phyloP scores from a whole-genome alignment of 2,329 filamentous ascomycete species.

The Neopestalotiopsis sp. region DNA sequence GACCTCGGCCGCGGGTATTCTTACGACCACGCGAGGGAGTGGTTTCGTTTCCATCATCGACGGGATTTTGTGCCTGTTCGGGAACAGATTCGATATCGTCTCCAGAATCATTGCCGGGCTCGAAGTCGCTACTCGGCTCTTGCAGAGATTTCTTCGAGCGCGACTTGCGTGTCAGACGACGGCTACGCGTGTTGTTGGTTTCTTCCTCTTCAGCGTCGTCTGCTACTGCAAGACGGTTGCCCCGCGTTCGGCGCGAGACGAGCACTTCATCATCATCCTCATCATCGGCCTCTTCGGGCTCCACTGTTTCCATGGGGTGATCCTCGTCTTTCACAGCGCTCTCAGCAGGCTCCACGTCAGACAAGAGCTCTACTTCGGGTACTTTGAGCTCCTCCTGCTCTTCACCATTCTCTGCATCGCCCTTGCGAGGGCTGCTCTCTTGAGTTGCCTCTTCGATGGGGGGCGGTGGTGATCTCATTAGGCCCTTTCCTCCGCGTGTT shows the following conservation, averaged over 20 bases:
- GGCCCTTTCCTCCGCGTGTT: conserved; percentile 56
- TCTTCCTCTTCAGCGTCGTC: conserved; percentile 26
- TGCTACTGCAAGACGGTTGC: conserved; percentile 28
- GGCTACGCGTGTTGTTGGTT: conserved; percentile 39
- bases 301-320: conserved; percentile 37
- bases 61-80: conserved; percentile 34
- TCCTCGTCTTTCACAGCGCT: conserved; percentile 33
- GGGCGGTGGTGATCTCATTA: conserved; percentile 54
- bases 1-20: conserved; percentile 41
- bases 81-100: conserved; percentile 55
- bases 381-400: conserved; percentile 24
- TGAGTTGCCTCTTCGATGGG: conserved; percentile 59
- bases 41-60: conserved; percentile 52
- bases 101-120: conserved; percentile 64
- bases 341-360: conserved; percentile 24
- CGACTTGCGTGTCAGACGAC: conserved; percentile 55
- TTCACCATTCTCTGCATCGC: conserved; percentile 35
- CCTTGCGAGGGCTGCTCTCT: conserved; percentile 49
- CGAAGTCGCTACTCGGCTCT: conserved; percentile 66
- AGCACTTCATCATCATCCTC: conserved; percentile 58
- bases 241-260: conserved; percentile 52
- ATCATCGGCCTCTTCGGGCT: conserved; percentile 43
- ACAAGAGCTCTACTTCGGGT: conserved; percentile 23
- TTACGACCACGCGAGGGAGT: conserved; percentile 57
- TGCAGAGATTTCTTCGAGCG: conserved; percentile 53